Evolutionary conservation across 75 land plant species (phyloP).

Genomic region (Picea sitchensis): DNA sequence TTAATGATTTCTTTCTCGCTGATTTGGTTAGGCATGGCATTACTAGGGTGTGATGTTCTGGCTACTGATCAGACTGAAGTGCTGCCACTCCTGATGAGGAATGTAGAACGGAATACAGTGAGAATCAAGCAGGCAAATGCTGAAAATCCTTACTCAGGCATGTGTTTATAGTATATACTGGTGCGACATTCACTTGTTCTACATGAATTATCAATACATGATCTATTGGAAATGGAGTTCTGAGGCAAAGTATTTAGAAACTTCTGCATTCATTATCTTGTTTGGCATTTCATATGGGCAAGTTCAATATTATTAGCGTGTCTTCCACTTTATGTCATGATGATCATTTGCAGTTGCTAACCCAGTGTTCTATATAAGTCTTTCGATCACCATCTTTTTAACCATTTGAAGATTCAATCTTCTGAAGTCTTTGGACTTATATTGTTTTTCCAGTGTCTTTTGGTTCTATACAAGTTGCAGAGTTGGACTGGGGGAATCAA

Average conservation of each 20-base stretch:
- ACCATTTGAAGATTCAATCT: background rate
- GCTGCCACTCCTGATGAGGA: constrained; percentile 77
- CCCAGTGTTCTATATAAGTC: background rate
- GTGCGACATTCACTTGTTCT: background rate
- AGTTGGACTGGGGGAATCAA: constrained; percentile 88
- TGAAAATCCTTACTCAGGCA: constrained; percentile 54
- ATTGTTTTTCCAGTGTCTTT: constrained; percentile 47
- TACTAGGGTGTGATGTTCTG: constrained; percentile 87
- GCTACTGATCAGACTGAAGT: constrained; percentile 92
- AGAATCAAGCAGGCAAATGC: constrained; percentile 56
- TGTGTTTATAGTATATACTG: background rate
- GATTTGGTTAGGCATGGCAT: constrained; percentile 79
- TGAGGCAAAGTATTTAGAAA: background rate
- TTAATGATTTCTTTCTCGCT: background rate
- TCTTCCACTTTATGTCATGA: background rate
- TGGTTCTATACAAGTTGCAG: constrained; percentile 79
- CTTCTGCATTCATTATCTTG: background rate
- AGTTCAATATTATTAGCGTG: background rate
- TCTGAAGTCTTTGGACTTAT: background rate
- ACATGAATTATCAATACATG: background rate
- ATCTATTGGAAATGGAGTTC: background rate
- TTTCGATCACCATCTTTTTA: background rate
- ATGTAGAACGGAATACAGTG: constrained; percentile 80
- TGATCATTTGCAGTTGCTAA: background rate
- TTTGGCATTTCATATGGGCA: background rate